These are phyloP conservation scores for Penicillium chermesinum DNA, from an alignment of 495 filamentous ascomycete species.

Conservation along the genomic window DNA sequence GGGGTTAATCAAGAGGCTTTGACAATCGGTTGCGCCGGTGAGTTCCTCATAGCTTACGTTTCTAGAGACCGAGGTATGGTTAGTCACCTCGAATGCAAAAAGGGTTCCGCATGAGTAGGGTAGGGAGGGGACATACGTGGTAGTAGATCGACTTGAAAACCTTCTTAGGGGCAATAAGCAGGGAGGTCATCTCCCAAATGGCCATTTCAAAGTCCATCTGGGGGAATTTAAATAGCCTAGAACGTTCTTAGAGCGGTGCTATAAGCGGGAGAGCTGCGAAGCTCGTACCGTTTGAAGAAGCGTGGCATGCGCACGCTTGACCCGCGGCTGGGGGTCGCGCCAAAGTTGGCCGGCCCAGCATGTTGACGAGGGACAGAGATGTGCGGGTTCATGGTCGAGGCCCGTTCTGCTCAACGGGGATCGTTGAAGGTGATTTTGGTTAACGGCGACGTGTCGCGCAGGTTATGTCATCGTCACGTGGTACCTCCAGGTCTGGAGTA, in stretches of 20 bases:
- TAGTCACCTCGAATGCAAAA: slow-evolving; percentile 9
- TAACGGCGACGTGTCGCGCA: slow-evolving; percentile 11
- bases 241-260: neutral
- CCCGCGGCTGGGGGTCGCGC: slow-evolving; percentile 45
- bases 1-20: slow-evolving; percentile 10
- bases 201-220: slow-evolving; percentile 74
- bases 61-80: slow-evolving; percentile 30
- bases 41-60: slow-evolving; percentile 45
- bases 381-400: slow-evolving; percentile 53
- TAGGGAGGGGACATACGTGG: slow-evolving; percentile 47
- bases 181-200: slow-evolving; percentile 72
- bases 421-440: slow-evolving; percentile 5
- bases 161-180: slow-evolving; percentile 71
- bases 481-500: neutral
- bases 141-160: slow-evolving; percentile 75
- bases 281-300: slow-evolving; percentile 48
- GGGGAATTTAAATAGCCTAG: slow-evolving; percentile 59
- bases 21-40: neutral
- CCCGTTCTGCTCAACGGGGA: slow-evolving; percentile 17
- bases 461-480: slow-evolving; percentile 23
- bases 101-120: slow-evolving; percentile 2
- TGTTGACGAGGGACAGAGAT: slow-evolving; percentile 59
- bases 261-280: neutral
- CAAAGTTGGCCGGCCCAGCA: slow-evolving; percentile 50
- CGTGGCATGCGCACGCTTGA: slow-evolving; percentile 54